phyloP scores from a whole-genome alignment of 2,329 filamentous ascomycete species.

The Fusarium praegraminearum region DNA sequence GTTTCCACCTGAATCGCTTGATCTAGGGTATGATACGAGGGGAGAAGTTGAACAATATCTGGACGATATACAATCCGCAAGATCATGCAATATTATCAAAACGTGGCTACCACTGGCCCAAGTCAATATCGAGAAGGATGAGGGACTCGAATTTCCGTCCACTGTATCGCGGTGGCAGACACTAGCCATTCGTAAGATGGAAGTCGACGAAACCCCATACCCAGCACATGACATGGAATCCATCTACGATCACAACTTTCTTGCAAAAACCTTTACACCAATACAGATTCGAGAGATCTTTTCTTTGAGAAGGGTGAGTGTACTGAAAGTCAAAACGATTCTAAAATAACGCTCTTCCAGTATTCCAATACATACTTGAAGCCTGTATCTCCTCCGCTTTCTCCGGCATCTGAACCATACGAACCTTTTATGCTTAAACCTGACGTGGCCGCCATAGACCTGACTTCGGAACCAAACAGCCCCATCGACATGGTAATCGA shows the following conservation, averaged over 20 bases:
- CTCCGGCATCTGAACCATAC: constrained; percentile 40
- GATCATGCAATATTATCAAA: constrained; percentile 35
- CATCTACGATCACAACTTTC: neutral
- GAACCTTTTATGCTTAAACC: constrained; percentile 40
- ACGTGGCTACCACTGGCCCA: constrained; percentile 51
- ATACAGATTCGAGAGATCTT: constrained; percentile 15
- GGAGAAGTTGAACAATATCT: constrained; percentile 44
- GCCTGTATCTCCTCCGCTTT: constrained; percentile 48
- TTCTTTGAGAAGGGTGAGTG: constrained; percentile 16
- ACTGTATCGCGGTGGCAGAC: constrained; percentile 37
- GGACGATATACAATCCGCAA: constrained; percentile 30
- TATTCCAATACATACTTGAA: constrained; percentile 5
- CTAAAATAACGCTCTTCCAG: constrained; percentile 12
- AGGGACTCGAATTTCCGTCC: constrained; percentile 47
- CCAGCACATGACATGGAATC: neutral
- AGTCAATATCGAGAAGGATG: constrained; percentile 42
- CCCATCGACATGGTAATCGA: constrained; percentile 22
- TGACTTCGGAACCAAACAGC: constrained; percentile 50
- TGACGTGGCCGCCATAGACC: constrained; percentile 42
- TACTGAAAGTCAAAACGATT: neutral
- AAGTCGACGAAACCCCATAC: constrained; percentile 37
- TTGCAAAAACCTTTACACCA: neutral
- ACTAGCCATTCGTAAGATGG: constrained; percentile 46
- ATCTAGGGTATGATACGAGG: constrained; percentile 40
- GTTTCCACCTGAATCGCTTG: constrained; percentile 42